Evolutionary conservation across 1,284 basidiomycete genomes (phyloP), one percentile per base, ranked within the genome.

Genomic region (Heterobasidion occidentale): DNA sequence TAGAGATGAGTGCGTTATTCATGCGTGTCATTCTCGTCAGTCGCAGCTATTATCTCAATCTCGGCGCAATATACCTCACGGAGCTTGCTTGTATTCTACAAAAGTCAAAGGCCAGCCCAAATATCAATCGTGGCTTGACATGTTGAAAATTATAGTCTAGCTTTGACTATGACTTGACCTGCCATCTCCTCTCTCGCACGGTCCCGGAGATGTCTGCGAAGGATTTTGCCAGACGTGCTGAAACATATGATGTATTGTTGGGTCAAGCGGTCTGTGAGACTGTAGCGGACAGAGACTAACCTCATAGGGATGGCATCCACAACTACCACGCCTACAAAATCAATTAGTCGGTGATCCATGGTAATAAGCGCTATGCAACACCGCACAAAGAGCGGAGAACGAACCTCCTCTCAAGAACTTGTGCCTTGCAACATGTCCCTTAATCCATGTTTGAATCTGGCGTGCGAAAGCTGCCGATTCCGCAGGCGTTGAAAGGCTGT

Each of bases 171-270:
- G 15, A 50, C 47, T 38, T 55, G 27, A 5, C 27, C 48, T 27
- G 46, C 44, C 42, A 74, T 61, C 56, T 86, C 84, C 35, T 67
- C 64, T 68, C 80, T 81, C 1, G 81, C 83, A 52, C 71, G 70
- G 9, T 86, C 84, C 8, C 82, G 73, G 57, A 89, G 69, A 58
- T 86, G 76, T 15, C 81, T 72, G 47, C 87, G 73, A 36, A 89
- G 67, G 60, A 90, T 89, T 66, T 90, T 90, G 3, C 87, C 88
- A 57, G 88, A 77, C 51, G 84, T 80, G 65, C 86, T 87, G 51
- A 34, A 51, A 17, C 38, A 34, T 20, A 19, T 20, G n/a, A 15
- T 34, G 36, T 11, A 14, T 19, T 38, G 35, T 19, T 27, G 33
- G n/a, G 19, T 17, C n/a, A 20, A 9, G 7, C 9, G 8, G 14